phyloP scores from a whole-genome alignment of 345 rosid genomes.

The Eucalyptus cloeziana region DNA sequence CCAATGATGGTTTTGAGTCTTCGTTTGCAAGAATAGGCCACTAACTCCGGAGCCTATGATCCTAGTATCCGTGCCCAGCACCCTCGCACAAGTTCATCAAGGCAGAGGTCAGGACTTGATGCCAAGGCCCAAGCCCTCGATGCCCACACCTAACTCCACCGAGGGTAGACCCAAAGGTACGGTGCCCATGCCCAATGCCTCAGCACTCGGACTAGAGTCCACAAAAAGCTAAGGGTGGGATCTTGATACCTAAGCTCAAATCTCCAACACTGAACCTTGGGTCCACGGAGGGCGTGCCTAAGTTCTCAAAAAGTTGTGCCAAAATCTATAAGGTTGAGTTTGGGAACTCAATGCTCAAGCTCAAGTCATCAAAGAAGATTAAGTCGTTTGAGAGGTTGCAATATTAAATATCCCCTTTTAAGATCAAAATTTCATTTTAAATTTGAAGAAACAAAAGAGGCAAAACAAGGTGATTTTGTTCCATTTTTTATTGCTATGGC shows the following conservation, averaged over 20 bases:
- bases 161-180: fast-evolving
- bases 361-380: background rate
- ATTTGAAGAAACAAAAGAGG: background rate
- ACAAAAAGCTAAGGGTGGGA: background rate
- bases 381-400: background rate
- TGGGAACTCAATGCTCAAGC: background rate
- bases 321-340: too few relatives aligned
- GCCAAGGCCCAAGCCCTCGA: background rate
- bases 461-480: background rate
- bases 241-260: background rate
- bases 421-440: background rate
- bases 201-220: background rate
- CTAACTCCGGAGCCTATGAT: background rate
- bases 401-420: background rate
- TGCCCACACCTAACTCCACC: fast-evolving
- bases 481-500: fast-evolving
- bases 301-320: background rate
- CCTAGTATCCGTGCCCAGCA: background rate
- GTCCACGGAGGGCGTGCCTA: background rate
- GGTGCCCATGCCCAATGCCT: background rate
- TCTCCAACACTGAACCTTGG: background rate
- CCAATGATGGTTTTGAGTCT: background rate
- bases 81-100: background rate
- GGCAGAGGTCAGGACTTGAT: background rate
- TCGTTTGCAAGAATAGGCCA: background rate